Evolutionary conservation across 257 asterid genomes (phyloP).

Genomic region (Solanum sitiens): DNA sequence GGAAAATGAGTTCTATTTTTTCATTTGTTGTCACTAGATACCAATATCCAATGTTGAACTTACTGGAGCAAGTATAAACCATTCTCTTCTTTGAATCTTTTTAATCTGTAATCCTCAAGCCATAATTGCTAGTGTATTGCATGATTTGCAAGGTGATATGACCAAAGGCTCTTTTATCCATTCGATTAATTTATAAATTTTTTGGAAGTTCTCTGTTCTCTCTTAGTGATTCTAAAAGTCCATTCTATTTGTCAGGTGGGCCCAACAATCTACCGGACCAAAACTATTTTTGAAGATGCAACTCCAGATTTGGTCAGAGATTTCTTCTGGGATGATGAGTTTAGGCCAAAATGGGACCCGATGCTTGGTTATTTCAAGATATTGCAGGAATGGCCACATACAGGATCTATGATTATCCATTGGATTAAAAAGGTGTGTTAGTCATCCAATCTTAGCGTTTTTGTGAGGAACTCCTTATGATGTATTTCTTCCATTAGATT

Average conservation of each 20-base stretch:
- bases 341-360: conserved; percentile 80
- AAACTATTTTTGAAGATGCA: conserved; percentile 84
- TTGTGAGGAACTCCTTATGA: neutral
- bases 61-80: neutral
- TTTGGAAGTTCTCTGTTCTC: neutral
- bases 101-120: neutral
- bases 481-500: conserved; percentile 1
- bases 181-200: neutral
- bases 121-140: neutral
- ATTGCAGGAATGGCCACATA: conserved; percentile 54
- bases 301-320: conserved; percentile 80
- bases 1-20: neutral
- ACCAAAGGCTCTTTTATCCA: neutral
- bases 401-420: conserved; percentile 69
- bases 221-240: neutral
- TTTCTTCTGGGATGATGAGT: conserved; percentile 97
- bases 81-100: neutral
- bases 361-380: conserved; percentile 67
- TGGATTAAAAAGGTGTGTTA: conserved; percentile 82
- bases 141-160: neutral
- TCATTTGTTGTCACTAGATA: neutral
- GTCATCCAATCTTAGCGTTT: neutral
- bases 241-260: conserved; percentile 42
- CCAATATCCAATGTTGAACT: neutral
- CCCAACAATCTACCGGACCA: conserved; percentile 58